These are phyloP conservation scores for Flaveria trinervia DNA, from an alignment of 129 eudicot species.

Conservation along the genomic window DNA sequence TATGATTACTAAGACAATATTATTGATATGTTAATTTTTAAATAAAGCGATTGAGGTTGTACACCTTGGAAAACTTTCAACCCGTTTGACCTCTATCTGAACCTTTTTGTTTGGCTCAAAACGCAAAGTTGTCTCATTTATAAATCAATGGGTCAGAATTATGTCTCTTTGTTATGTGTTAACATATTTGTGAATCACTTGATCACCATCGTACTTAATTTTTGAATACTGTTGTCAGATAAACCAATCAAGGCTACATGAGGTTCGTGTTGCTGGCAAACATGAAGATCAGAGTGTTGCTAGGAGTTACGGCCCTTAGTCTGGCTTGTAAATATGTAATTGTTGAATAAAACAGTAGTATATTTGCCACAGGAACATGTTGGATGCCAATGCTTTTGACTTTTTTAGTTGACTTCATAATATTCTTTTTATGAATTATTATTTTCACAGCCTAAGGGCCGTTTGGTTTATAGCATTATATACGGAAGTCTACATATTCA, in stretches of 20 bases:
- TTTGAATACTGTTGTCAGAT: constrained; percentile 8
- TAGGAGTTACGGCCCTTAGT: constrained; percentile 21
- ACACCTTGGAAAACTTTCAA: neutral
- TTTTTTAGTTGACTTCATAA: neutral
- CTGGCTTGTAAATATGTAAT: constrained; percentile 23
- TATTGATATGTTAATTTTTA: neutral
- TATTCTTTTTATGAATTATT: too few species aligned
- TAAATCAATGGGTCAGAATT: too few species aligned
- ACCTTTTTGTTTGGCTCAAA: neutral
- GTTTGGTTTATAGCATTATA: too few species aligned
- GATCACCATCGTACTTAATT: neutral
- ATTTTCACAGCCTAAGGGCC: too few species aligned
- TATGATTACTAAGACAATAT: neutral
- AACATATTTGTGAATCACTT: constrained; percentile 5
- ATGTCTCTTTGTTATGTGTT: neutral
- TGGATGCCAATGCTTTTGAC: neutral
- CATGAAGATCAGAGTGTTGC: constrained; percentile 20
- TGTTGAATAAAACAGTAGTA: constrained; percentile 16
- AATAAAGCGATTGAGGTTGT: neutral
- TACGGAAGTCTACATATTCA: too few species aligned
- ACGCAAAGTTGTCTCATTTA: neutral
- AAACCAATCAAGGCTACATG: neutral
- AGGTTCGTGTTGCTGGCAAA: constrained; percentile 1
- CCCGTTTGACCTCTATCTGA: neutral
- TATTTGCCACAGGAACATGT: constrained; percentile 3